A percentile compares a stretch with the other conserved stretches of the same genome.
phyloP scores from a whole-genome alignment of 208 protist genomes.

The Lotmaria passim region DNA sequence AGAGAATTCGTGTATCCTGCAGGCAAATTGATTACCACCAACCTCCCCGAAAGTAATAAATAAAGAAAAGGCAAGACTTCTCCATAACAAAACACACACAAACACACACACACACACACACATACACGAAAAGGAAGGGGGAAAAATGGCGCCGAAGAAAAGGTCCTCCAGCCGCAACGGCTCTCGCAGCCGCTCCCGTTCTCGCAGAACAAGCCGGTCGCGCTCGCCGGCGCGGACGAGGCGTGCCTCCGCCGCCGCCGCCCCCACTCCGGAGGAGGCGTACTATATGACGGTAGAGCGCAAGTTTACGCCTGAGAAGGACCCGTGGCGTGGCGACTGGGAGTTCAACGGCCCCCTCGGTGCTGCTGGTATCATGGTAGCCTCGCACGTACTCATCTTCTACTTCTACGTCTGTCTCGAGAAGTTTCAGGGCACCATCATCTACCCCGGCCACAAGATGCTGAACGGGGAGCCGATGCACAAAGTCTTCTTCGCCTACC shows the following conservation, averaged over 20 bases:
- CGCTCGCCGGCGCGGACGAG: conserved; percentile 6
- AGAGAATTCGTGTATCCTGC: no score
- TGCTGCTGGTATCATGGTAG: conserved; percentile 79
- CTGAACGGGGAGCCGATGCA: conserved; percentile 63
- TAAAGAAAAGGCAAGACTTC: background rate
- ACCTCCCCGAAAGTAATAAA: no score
- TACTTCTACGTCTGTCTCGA: conserved; percentile 90
- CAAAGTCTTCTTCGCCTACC: conserved; percentile 50
- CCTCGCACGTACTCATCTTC: conserved; percentile 88
- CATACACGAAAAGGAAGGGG: conserved; percentile 3
- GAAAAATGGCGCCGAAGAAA: conserved; percentile 49
- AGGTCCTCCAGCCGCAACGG: conserved; percentile 42
- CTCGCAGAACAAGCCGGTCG: conserved; percentile 32
- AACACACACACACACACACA: background rate
- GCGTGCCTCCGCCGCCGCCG: conserved; percentile 5
- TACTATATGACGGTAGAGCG: conserved; percentile 56
- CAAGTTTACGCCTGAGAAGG: conserved; percentile 83
- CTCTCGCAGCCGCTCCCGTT: conserved; percentile 44
- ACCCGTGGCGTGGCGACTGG: conserved; percentile 72
- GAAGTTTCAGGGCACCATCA: conserved; percentile 78
- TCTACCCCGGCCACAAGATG: conserved; percentile 82
- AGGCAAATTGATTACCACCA: no score
- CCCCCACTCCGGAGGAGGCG: conserved; percentile 51
- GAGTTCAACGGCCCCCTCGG: conserved; percentile 87
- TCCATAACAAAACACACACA: conserved; percentile 5